Conservation (phyloP, 1,284 basidiomycete genomes). For the Meripilus lineatus region DNA sequence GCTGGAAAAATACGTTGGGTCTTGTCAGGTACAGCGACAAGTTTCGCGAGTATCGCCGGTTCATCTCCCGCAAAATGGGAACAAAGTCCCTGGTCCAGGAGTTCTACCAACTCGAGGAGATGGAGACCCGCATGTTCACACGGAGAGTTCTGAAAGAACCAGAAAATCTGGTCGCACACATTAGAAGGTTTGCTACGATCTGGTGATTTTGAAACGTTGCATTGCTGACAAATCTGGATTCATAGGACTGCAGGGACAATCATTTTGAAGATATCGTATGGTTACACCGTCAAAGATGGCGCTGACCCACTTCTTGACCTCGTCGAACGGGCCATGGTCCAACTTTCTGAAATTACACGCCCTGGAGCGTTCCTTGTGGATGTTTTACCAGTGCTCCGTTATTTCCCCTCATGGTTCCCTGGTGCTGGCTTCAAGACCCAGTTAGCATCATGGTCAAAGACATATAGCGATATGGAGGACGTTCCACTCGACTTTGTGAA, state of each 20-base stretch:
- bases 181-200: conserved; percentile 11
- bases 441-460: conserved; percentile 28
- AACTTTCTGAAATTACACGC: conserved; percentile 21
- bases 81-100: conserved; percentile 7
- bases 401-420: conserved; percentile 38
- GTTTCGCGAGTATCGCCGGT: conserved; percentile 31
- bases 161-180: conserved; percentile 11
- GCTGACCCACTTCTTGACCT: conserved; percentile 27
- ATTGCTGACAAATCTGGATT: not conserved
- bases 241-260: conserved; percentile 27
- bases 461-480: conserved; percentile 7
- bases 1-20: conserved; percentile 29
- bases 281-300: conserved; percentile 27
- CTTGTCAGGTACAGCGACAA: conserved; percentile 29
- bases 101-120: conserved; percentile 48
- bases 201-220: too few species aligned
- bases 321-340: conserved; percentile 25
- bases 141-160: conserved; percentile 14
- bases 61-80: conserved; percentile 2
- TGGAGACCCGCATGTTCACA: conserved; percentile 31
- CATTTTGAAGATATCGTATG: conserved; percentile 31
- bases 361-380: conserved; percentile 18
- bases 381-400: conserved; percentile 24
- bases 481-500: conserved; percentile 8
- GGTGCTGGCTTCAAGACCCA: conserved; percentile 40